These are phyloP conservation scores for Mycena venus DNA, from an alignment of 768 basidiomycete species.

Conservation along the genomic window DNA sequence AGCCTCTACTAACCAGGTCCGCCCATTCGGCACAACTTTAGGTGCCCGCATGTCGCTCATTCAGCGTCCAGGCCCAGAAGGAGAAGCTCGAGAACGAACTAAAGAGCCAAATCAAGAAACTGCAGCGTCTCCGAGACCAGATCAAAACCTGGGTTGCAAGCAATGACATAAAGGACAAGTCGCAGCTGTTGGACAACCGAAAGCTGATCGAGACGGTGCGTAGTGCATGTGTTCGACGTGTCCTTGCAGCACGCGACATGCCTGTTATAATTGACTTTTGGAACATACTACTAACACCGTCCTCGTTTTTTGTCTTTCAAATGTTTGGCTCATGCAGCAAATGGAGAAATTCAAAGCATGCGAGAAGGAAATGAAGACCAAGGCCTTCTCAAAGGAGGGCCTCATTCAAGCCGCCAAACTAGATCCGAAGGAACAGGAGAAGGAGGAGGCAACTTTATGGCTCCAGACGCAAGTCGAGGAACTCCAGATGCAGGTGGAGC, in stretches of 20 bases:
- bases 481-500: slow-evolving; percentile 92
- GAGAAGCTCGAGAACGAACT: slow-evolving; percentile 97
- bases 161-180: slow-evolving; percentile 99
- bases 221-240: slow-evolving; percentile 37
- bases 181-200: slow-evolving; percentile 90
- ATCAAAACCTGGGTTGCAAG: slow-evolving; percentile 97
- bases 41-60: neutral
- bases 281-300: slow-evolving; percentile 15
- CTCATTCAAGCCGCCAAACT: slow-evolving; percentile 93
- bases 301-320: neutral
- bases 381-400: slow-evolving; percentile 99
- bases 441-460: slow-evolving; percentile 91
- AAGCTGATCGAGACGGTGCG: slow-evolving; percentile 96
- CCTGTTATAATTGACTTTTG: neutral
- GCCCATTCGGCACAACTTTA: neutral
- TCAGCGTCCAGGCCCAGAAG: slow-evolving; percentile 81
- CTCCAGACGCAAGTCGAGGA: slow-evolving; percentile 91
- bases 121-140: slow-evolving; percentile 87
- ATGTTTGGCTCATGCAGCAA: slow-evolving; percentile 73
- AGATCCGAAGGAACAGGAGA: slow-evolving; percentile 98
- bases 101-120: slow-evolving; percentile 98
- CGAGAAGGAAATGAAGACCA: slow-evolving; percentile 99
- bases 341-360: slow-evolving; percentile 99
- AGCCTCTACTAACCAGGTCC: slow-evolving; percentile 85
- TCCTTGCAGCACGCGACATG: slow-evolving; percentile 6